phyloP scores from a whole-genome alignment of 2,329 filamentous ascomycete species.

The Cryphonectria naterciae region DNA sequence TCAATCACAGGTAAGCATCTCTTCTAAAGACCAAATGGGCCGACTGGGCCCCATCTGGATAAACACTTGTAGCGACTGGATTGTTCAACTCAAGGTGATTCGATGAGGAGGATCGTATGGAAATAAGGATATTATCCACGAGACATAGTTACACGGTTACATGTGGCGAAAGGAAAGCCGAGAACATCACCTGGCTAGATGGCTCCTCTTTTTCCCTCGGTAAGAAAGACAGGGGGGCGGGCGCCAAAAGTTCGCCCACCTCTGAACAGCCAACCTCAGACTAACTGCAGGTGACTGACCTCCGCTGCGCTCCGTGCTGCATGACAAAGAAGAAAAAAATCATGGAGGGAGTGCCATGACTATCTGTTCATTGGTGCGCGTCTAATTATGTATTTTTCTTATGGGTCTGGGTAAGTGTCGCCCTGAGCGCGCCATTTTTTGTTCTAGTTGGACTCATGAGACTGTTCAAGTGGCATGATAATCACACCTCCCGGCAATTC shows the following conservation, averaged over 20 bases:
- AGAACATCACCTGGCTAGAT: background rate
- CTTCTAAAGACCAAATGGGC: too few relatives aligned
- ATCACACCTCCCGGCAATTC: conserved; percentile 16
- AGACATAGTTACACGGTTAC: background rate
- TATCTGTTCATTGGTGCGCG: background rate
- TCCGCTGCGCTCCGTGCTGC: background rate
- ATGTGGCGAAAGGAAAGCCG: background rate
- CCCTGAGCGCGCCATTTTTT: conserved; percentile 3
- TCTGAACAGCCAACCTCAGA: background rate
- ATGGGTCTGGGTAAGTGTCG: conserved; percentile 1
- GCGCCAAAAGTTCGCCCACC: background rate
- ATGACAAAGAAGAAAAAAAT: background rate
- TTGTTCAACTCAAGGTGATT: background rate
- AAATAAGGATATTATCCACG: background rate
- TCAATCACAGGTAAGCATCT: background rate
- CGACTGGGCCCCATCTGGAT: background rate
- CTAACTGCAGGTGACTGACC: background rate
- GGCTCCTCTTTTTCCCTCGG: background rate
- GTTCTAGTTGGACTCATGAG: conserved; percentile 6
- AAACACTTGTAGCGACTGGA: too few relatives aligned
- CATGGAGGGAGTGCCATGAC: background rate
- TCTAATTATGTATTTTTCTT: background rate
- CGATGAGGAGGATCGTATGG: background rate
- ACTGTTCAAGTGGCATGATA: conserved; percentile 27
- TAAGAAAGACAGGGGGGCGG: background rate